phyloP scores from a whole-genome alignment of 1,284 basidiomycete genomes.

The Marasmius sp. region DNA sequence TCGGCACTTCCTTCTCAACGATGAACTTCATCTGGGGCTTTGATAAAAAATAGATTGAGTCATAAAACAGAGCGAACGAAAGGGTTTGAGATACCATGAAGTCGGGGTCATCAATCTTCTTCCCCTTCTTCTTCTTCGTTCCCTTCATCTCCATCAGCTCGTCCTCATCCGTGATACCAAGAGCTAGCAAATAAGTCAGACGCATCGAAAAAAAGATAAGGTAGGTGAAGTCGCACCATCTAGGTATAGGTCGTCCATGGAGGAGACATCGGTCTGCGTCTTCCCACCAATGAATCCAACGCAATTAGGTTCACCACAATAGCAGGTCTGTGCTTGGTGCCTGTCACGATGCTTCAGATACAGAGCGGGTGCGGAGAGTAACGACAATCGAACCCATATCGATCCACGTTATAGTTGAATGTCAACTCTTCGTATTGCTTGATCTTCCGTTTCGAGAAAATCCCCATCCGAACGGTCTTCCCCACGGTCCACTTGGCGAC shows the following conservation, averaged over 20 bases:
- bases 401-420: conserved; percentile 99
- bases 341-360: conserved; percentile 37
- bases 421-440: conserved; percentile 90
- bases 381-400: conserved; percentile 79
- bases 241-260: conserved; percentile 94
- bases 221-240: conserved; percentile 65
- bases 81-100: conserved; percentile 61
- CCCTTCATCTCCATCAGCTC: conserved; percentile 82
- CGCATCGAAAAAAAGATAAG: conserved; percentile 6
- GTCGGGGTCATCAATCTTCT: conserved; percentile 89
- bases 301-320: conserved; percentile 95
- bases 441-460: conserved; percentile 90
- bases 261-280: conserved; percentile 94
- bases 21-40: conserved; percentile 78
- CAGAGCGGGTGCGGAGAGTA: neutral
- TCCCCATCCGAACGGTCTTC: conserved; percentile 92
- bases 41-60: neutral
- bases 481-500: conserved; percentile 99
- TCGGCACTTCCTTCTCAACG: conserved; percentile 79
- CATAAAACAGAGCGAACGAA: neutral
- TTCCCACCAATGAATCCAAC: conserved; percentile 97
- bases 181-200: conserved; percentile 50
- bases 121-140: conserved; percentile 86
- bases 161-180: conserved; percentile 93
- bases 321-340: conserved; percentile 94